phyloP scores from a whole-genome alignment of 2,329 filamentous ascomycete species.

The Metarhizium guizhouense region DNA sequence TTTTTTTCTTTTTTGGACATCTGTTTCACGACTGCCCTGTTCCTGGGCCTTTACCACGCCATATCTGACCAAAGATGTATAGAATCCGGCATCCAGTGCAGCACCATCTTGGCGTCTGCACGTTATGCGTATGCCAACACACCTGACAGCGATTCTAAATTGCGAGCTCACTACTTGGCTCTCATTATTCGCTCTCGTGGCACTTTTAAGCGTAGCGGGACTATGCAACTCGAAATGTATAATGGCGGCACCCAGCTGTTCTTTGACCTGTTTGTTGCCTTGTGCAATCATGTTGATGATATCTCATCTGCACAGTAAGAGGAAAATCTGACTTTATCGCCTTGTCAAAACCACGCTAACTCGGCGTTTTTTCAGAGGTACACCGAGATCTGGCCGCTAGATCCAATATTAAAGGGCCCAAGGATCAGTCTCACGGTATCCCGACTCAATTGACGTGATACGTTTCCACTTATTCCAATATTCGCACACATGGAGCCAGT shows the following conservation, averaged over 20 bases:
- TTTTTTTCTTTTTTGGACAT: conserved; percentile 8
- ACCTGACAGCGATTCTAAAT: conserved; percentile 81
- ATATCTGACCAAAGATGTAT: conserved; percentile 5
- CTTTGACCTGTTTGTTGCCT: conserved; percentile 87
- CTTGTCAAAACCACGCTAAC: neutral
- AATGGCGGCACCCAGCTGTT: conserved; percentile 74
- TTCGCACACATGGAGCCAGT: neutral
- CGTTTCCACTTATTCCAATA: neutral
- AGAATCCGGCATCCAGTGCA: conserved; percentile 73
- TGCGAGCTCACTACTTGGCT: conserved; percentile 83
- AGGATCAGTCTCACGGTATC: neutral
- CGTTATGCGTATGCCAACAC: conserved; percentile 85
- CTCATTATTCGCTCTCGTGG: conserved; percentile 81
- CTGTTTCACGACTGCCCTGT: neutral
- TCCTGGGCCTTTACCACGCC: neutral
- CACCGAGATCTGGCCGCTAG: conserved; percentile 39
- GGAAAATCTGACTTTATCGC: conserved; percentile 5
- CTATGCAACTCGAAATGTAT: conserved; percentile 94
- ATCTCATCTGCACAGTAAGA: conserved; percentile 48
- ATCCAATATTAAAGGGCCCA: conserved; percentile 13
- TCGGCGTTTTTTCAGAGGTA: conserved; percentile 18
- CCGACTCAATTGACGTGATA: neutral
- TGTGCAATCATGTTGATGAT: conserved; percentile 82
- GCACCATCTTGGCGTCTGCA: conserved; percentile 79
- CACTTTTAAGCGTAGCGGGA: conserved; percentile 89